Evolutionary conservation across 352 stramenopile species (phyloP).

Genomic region (Phytopythium mirpurense): DNA sequence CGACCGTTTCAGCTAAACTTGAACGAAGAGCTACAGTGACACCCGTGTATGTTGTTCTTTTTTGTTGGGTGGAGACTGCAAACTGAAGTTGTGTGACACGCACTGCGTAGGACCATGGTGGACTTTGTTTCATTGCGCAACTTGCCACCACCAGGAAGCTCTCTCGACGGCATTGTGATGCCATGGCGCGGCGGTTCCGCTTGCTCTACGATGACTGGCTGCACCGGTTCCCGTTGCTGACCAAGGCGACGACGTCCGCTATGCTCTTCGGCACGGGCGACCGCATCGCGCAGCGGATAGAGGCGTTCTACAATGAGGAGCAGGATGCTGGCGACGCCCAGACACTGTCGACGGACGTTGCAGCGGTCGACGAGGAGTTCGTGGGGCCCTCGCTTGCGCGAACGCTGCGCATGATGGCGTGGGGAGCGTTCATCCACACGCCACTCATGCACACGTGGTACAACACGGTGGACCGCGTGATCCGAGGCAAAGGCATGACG

Average conservation of each 20-base stretch:
- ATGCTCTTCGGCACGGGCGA: conserved; percentile 52
- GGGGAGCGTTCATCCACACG: conserved; percentile 79
- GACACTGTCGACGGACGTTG: no score
- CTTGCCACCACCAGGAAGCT: neutral
- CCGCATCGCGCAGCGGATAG: conserved; percentile 41
- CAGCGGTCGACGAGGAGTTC: neutral
- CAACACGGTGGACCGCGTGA: conserved; percentile 58
- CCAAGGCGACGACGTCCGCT: conserved; percentile 51
- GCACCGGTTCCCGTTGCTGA: conserved; percentile 39
- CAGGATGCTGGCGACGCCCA: neutral
- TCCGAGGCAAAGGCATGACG: conserved; percentile 10
- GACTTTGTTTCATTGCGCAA: conserved; percentile 4
- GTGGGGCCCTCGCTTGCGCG: conserved; percentile 5
- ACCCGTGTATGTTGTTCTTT: no score
- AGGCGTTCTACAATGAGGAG: conserved; percentile 12
- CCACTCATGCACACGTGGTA: conserved; percentile 90
- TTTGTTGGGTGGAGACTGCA: conserved; percentile 4
- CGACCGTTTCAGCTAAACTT: neutral
- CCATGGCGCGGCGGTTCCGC: conserved; percentile 16
- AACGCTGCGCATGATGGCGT: conserved; percentile 72
- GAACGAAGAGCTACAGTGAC: neutral
- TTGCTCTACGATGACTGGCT: conserved; percentile 45
- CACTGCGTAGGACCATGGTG: no score
- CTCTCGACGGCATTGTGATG: no score
- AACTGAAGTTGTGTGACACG: conserved; percentile 2